Percentiles rank a stretch among this genome's conserved stretches.
phyloP scores from a whole-genome alignment of 352 stramenopile species.

The Peronospora destructor region DNA sequence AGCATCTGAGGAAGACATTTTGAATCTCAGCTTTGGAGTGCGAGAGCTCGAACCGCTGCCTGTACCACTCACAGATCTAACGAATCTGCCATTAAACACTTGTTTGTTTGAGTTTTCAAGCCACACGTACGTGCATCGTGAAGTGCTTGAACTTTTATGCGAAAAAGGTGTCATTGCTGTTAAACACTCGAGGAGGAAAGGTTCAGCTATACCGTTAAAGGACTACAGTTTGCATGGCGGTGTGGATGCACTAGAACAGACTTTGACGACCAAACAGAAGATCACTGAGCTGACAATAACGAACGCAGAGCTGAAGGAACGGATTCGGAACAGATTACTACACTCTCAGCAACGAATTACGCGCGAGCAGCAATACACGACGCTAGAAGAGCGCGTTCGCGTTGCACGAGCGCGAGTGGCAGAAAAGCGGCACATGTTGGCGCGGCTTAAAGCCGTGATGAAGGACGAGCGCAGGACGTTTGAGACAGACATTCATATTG shows the following conservation, averaged over 20 bases:
- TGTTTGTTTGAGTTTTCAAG: slow-evolving; percentile 74
- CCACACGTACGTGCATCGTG: slow-evolving; percentile 58
- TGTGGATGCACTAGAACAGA: slow-evolving; percentile 60
- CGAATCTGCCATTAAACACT: slow-evolving; percentile 73
- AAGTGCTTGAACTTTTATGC: slow-evolving; percentile 58
- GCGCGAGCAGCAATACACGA: slow-evolving; percentile 41
- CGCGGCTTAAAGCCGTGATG: slow-evolving; percentile 54
- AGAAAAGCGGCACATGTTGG: slow-evolving; percentile 50
- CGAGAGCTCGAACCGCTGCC: slow-evolving; percentile 65
- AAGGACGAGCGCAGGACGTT: slow-evolving; percentile 70
- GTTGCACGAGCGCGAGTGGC: slow-evolving; percentile 39
- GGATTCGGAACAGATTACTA: slow-evolving; percentile 43
- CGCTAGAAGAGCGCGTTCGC: slow-evolving; percentile 48
- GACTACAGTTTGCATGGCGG: slow-evolving; percentile 71
- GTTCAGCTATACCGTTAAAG: slow-evolving; percentile 68
- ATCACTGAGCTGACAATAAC: slow-evolving; percentile 38
- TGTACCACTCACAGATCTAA: slow-evolving; percentile 46
- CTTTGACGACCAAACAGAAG: slow-evolving; percentile 39
- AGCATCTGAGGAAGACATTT: slow-evolving; percentile 47
- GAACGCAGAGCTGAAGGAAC: slow-evolving; percentile 44
- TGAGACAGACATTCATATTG: slow-evolving; percentile 75
- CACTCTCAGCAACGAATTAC: slow-evolving; percentile 34
- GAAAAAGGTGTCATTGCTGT: slow-evolving; percentile 56
- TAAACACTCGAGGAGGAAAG: slow-evolving; percentile 67
- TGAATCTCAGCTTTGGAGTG: slow-evolving; percentile 54